Evolutionary conservation across 2,329 filamentous ascomycete genomes (phyloP), one percentile per base, ranked within the genome.

Genomic region (Paracamarosporium sp.): DNA sequence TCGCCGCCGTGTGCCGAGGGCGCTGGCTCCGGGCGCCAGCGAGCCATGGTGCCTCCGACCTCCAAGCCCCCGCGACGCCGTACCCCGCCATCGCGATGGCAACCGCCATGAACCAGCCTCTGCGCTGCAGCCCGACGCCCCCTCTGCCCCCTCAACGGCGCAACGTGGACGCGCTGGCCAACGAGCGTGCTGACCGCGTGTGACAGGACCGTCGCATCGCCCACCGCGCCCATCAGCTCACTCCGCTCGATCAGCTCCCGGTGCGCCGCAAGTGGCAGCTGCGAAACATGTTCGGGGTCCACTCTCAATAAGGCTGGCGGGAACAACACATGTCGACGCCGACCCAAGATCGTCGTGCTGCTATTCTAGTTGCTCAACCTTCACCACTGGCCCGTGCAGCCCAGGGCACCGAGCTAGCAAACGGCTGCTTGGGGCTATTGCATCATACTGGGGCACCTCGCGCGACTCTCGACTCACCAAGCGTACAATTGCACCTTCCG

Each of bases 81-180:
- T 64, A 57, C 64, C 68, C 68, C 64, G 64, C 66, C 65, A 67
- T 66, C 53, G 58, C 65, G 59, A 69, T 60, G 58, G 60, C 62
- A 61, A 64, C 61, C 57, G 28, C 40, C 36, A 15, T 22, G 43
- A 17, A 5, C 47, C 47, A 50, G 52, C 59, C 60, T 44, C 52
- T 58, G 50, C 56, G 40, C 53, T 31, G 36, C 56, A 54, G 13
- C 25, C 50, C 41, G 27, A 12, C 41, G 36, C 48, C 24, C 36
- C 35, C 40, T 25, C 40, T 4, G 20, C 48, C 41, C 24, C 35
- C 12, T 31, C 35, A 51, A 41, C 36, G 36, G 35, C 30, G 38
- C 47, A 55, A 47, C 51, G 50, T 54, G 45, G 36, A 17, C 17
- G 7, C 35, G 57, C 58, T 56, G 35, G 43, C 47, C 38, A 50